These are phyloP conservation scores for Nakaseomyces delphensis DNA, from an alignment of 1,139 yeast genomes.

Conservation along the genomic window DNA sequence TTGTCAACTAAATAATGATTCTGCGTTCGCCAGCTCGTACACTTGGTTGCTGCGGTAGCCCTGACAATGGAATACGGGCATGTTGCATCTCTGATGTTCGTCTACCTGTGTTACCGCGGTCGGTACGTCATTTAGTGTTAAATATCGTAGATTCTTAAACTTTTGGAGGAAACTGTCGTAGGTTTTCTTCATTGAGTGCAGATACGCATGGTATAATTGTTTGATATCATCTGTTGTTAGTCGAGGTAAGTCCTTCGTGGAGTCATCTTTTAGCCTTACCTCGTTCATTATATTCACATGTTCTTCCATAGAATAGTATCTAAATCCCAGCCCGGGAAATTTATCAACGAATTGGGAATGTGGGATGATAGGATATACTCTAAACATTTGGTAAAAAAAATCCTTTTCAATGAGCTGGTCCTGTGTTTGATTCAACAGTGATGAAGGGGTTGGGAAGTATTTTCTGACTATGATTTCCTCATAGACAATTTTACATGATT, in stretches of 20 bases:
- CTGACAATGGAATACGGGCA: slow-evolving; percentile 21
- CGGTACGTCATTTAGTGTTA: slow-evolving; percentile 26
- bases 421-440: slow-evolving; percentile 15
- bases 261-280: slow-evolving; percentile 6
- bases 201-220: slow-evolving; percentile 22
- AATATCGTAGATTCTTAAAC: slow-evolving; percentile 20
- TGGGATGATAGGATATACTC: slow-evolving; percentile 26
- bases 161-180: slow-evolving; percentile 21
- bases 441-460: slow-evolving; percentile 20
- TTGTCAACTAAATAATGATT: slow-evolving; percentile 21
- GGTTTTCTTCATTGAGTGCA: slow-evolving; percentile 27
- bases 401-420: slow-evolving; percentile 20
- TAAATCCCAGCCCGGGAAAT: slow-evolving; percentile 24
- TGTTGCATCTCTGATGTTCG: slow-evolving; percentile 23
- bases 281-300: slow-evolving; percentile 18
- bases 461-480: slow-evolving; percentile 18
- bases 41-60: slow-evolving; percentile 26
- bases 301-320: slow-evolving; percentile 18
- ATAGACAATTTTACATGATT: slow-evolving; percentile 19
- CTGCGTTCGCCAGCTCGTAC: slow-evolving; percentile 25
- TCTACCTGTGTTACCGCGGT: slow-evolving; percentile 23
- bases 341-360: slow-evolving; percentile 21
- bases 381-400: slow-evolving; percentile 23
- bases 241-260: slow-evolving; percentile 6
- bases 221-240: slow-evolving; percentile 18